Conservation (phyloP, 148 eudicot species). For the Fallopia convolvulus region DNA sequence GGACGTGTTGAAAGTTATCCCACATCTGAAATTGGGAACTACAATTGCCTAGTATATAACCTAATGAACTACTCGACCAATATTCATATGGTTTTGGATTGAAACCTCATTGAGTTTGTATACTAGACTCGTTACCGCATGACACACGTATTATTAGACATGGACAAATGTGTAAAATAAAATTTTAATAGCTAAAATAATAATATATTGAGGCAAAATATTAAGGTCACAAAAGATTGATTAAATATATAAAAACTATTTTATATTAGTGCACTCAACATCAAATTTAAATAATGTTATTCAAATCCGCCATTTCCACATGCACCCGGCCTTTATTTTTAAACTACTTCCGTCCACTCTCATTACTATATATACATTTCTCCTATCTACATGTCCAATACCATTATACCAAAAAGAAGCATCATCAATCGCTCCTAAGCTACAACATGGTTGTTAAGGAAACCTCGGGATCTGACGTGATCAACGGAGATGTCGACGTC, state of each 20-base stretch:
- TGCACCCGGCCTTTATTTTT: not conserved
- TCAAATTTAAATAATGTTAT: not conserved
- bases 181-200: no score
- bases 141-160: no score
- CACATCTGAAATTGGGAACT: no score
- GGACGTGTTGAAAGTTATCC: no score
- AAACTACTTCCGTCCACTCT: not conserved
- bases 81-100: no score
- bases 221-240: no score
- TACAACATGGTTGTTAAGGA: not conserved
- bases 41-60: no score
- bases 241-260: not conserved
- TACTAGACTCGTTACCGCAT: no score
- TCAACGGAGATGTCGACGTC: conserved; percentile 16
- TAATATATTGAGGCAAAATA: no score
- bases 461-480: not conserved
- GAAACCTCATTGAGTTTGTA: no score
- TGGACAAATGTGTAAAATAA: no score
- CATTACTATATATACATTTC: not conserved
- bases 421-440: not conserved
- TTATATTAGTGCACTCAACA: not conserved
- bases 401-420: not conserved
- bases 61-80: no score
- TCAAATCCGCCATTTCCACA: not conserved
- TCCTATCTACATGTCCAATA: not conserved